Percentiles rank a stretch among this genome's conserved stretches.
These are phyloP conservation scores for Cyberlindnera veronae DNA, from an alignment of 805 yeast genomes.

Conservation along the genomic window DNA sequence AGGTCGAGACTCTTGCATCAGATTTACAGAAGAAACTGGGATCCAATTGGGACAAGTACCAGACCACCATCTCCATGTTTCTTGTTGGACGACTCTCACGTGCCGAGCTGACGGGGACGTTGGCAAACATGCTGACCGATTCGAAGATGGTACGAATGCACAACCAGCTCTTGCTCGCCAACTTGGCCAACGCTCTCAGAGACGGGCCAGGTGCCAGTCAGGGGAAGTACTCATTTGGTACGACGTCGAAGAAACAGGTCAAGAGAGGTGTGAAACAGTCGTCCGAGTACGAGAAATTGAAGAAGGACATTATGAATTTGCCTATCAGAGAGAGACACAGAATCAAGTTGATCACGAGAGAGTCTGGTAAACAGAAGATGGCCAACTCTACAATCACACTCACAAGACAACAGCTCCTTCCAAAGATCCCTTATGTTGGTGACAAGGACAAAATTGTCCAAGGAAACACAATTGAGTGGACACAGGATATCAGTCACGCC, in stretches of 20 bases:
- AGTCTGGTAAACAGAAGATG: conserved; percentile 74
- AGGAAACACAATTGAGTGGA: conserved; percentile 69
- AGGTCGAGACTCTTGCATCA: conserved; percentile 62
- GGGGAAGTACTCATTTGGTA: conserved; percentile 27
- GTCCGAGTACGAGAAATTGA: conserved; percentile 75
- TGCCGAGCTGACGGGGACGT: conserved; percentile 58
- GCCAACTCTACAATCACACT: conserved; percentile 64
- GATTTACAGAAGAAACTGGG: conserved; percentile 76
- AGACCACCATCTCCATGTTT: conserved; percentile 71
- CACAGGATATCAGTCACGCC: conserved; percentile 87
- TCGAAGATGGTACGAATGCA: conserved; percentile 52
- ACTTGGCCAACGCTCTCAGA: conserved; percentile 78
- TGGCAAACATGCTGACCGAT: conserved; percentile 48
- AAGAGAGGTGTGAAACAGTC: conserved; percentile 50
- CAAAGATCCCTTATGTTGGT: conserved; percentile 74
- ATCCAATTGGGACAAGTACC: conserved; percentile 77
- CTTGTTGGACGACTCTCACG: conserved; percentile 78
- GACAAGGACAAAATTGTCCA: conserved; percentile 28
- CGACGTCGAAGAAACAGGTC: conserved; percentile 39
- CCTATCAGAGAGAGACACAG: conserved; percentile 83
- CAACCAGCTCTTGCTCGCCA: conserved; percentile 76
- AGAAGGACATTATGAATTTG: conserved; percentile 81
- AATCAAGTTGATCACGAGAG: conserved; percentile 77
- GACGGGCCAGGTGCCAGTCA: conserved; percentile 56
- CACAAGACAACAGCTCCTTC: conserved; percentile 57